Percentiles rank a stretch among this genome's conserved stretches.
Conservation (phyloP, 352 stramenopile species). For the Peronospora farinosa region DNA sequence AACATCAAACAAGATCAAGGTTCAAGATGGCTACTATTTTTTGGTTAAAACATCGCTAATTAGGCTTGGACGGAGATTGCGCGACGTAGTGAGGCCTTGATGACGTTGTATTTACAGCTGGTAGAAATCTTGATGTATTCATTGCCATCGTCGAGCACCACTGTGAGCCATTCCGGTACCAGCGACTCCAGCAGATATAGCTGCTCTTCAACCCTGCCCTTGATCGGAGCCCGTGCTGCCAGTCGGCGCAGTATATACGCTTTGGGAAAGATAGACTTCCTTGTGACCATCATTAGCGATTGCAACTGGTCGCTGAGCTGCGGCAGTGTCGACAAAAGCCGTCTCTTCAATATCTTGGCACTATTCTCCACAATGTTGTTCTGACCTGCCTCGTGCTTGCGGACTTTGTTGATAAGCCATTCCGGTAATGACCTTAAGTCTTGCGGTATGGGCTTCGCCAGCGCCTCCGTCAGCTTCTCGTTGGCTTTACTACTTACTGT, state of each 20-base stretch:
- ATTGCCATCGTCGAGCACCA: slow-evolving; percentile 54
- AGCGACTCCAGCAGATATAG: slow-evolving; percentile 59
- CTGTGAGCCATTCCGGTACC: slow-evolving; percentile 70
- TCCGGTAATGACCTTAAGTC: slow-evolving; percentile 60
- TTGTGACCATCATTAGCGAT: slow-evolving; percentile 56
- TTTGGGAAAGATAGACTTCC: slow-evolving; percentile 57
- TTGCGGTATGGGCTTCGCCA: slow-evolving; percentile 56
- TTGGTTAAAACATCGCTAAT: too few relatives aligned
- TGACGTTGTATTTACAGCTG: slow-evolving; percentile 57
- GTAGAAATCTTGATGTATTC: slow-evolving; percentile 60
- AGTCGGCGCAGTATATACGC: slow-evolving; percentile 42
- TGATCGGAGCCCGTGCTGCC: slow-evolving; percentile 37
- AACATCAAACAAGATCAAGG: too few relatives aligned
- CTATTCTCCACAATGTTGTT: slow-evolving; percentile 38
- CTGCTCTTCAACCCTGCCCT: slow-evolving; percentile 58
- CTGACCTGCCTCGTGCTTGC: slow-evolving; percentile 42
- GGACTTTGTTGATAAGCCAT: slow-evolving; percentile 78
- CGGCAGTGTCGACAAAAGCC: slow-evolving; percentile 54
- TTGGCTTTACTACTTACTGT: slow-evolving; percentile 6
- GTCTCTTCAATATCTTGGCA: slow-evolving; percentile 35
- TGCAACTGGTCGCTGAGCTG: slow-evolving; percentile 72
- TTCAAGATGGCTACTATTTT: too few relatives aligned
- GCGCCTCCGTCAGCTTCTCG: slow-evolving; percentile 34
- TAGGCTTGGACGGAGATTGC: slow-evolving; percentile 33
- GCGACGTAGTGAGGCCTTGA: slow-evolving; percentile 53